These are phyloP conservation scores for Polygonum aviculare DNA, from an alignment of 148 eudicot genomes.

Conservation along the genomic window DNA sequence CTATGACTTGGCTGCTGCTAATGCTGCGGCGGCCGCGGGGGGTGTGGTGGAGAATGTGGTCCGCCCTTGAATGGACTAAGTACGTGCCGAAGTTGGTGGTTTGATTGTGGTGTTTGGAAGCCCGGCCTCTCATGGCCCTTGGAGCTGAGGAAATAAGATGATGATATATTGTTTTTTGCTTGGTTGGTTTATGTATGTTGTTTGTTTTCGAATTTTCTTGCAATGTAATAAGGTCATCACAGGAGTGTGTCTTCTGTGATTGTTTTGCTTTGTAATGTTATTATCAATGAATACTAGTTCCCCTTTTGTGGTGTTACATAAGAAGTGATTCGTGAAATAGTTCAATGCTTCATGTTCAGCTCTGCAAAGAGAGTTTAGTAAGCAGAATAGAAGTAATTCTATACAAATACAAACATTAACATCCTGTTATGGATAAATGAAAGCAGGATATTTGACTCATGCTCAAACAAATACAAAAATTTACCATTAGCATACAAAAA, in stretches of 20 bases:
- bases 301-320: neutral
- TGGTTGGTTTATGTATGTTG: neutral
- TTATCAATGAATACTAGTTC: neutral
- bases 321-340: too few relatives aligned
- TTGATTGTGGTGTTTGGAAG: neutral
- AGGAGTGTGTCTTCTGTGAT: neutral
- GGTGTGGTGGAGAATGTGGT: neutral
- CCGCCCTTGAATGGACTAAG: neutral
- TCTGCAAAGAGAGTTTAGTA: too few relatives aligned
- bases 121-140: neutral
- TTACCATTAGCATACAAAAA: too few relatives aligned
- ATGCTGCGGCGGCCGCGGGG: neutral
- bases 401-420: too few relatives aligned
- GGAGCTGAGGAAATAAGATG: neutral
- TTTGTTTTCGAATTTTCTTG: neutral
- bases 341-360: too few relatives aligned
- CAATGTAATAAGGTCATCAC: neutral
- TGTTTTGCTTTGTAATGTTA: neutral
- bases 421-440: too few relatives aligned
- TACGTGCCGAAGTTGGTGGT: too few relatives aligned
- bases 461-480: too few relatives aligned
- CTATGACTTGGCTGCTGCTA: neutral
- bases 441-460: too few relatives aligned
- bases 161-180: neutral
- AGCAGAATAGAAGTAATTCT: too few relatives aligned